Evolutionary conservation across 805 yeast genomes (phyloP).

Genomic region (Starmerella bombicola): DNA sequence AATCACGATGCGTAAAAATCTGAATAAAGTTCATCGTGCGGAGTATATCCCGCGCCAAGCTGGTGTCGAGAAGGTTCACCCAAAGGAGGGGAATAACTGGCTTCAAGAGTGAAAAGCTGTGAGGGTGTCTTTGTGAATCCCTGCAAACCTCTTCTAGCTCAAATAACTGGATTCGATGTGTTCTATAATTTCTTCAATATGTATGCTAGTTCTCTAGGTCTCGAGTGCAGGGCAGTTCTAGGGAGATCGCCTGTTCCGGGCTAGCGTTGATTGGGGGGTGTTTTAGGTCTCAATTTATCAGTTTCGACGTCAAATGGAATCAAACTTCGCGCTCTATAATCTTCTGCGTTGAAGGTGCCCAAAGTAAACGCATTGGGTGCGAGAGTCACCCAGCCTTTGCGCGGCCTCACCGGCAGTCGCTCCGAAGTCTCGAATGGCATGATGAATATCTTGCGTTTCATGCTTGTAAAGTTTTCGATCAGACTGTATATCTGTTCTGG

Average conservation of each 20-base stretch:
- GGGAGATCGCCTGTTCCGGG: too few relatives aligned
- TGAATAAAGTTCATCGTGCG: constrained; percentile 72
- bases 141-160: neutral
- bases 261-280: constrained; percentile 36
- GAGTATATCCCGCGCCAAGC: constrained; percentile 68
- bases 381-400: constrained; percentile 87
- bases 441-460: constrained; percentile 72
- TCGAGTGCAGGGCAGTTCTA: too few relatives aligned
- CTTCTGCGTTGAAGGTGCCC: constrained; percentile 48
- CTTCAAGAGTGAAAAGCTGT: constrained; percentile 18
- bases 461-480: constrained; percentile 78
- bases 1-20: constrained; percentile 78
- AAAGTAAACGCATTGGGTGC: constrained; percentile 63
- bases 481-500: constrained; percentile 70
- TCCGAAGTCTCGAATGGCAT: constrained; percentile 50
- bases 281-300: constrained; percentile 70
- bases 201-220: too few relatives aligned
- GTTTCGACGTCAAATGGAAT: constrained; percentile 63
- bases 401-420: constrained; percentile 50
- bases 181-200: too few relatives aligned
- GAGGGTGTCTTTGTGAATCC: neutral
- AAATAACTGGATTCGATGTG: too few relatives aligned
- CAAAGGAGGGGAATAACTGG: constrained; percentile 27
- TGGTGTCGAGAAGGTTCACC: constrained; percentile 44
- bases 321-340: constrained; percentile 30